phyloP scores from a whole-genome alignment of 306 rosid species.

The Cicer chorassanicum region DNA sequence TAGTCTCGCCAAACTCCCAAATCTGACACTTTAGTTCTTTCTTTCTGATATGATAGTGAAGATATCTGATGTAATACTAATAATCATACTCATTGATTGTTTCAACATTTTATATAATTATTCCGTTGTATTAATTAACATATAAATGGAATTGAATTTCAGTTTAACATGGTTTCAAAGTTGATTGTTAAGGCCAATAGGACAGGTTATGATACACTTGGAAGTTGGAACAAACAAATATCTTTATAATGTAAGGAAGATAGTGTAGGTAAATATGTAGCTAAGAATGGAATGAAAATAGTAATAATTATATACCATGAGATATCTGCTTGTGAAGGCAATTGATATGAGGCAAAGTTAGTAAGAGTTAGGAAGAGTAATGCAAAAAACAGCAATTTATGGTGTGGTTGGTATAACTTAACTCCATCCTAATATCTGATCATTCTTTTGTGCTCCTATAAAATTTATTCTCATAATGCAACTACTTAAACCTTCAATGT shows the following conservation, averaged over 20 bases:
- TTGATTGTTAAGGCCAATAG: not conserved
- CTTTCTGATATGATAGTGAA: not conserved
- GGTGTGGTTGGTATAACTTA: slow-evolving; percentile 64
- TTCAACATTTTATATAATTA: not conserved
- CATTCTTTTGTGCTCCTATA: slow-evolving; percentile 63
- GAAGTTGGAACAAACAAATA: slow-evolving; percentile 1
- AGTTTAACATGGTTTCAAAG: not conserved
- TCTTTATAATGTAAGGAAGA: slow-evolving; percentile 25
- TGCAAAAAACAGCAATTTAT: slow-evolving; percentile 39
- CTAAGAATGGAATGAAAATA: slow-evolving; percentile 35
- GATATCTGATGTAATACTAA: not conserved
- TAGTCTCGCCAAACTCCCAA: no score
- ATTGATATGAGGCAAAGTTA: slow-evolving; percentile 63
- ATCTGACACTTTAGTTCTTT: not conserved
- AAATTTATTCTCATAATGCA: slow-evolving; percentile 49
- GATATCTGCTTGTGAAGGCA: slow-evolving; percentile 61
- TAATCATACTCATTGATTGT: not conserved
- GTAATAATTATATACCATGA: slow-evolving; percentile 43
- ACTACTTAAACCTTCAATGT: slow-evolving; percentile 58
- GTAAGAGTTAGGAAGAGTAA: slow-evolving; percentile 59
- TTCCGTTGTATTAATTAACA: not conserved
- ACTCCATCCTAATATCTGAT: slow-evolving; percentile 62
- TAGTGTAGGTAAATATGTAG: slow-evolving; percentile 40
- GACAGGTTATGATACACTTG: not conserved
- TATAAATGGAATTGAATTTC: not conserved